phyloP scores from a whole-genome alignment of 2,329 filamentous ascomycete species.

The Colletotrichum simmondsii region DNA sequence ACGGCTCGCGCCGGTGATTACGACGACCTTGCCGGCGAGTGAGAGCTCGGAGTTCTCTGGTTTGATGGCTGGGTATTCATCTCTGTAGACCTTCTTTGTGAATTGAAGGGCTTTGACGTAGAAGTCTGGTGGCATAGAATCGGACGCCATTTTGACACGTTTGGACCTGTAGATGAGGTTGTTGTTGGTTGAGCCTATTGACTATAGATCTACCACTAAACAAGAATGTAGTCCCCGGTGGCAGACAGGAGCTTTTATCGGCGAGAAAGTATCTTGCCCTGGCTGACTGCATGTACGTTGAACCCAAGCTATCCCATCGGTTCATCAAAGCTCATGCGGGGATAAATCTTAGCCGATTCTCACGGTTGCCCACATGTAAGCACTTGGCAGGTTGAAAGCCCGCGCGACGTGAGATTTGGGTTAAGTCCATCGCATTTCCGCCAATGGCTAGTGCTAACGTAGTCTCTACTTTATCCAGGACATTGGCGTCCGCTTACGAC shows the following conservation, averaged over 20 bases:
- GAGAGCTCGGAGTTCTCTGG: conserved; percentile 47
- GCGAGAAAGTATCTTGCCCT: not conserved
- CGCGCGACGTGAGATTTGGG: not conserved
- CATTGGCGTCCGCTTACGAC: not conserved
- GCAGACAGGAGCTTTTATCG: too few relatives aligned
- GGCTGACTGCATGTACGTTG: not conserved
- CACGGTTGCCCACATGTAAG: not conserved
- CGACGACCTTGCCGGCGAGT: conserved; percentile 58
- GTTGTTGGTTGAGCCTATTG: accelerated
- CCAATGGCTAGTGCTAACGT: not conserved
- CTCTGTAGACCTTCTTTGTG: not conserved
- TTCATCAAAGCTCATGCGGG: not conserved
- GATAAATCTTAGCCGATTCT: not conserved
- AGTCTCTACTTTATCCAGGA: not conserved
- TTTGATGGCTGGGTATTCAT: conserved; percentile 44
- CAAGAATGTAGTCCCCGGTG: too few relatives aligned
- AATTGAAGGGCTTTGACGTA: conserved; percentile 14
- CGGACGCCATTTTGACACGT: not conserved
- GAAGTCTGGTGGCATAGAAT: not conserved
- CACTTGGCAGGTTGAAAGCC: not conserved
- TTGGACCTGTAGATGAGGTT: not conserved
- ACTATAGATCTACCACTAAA: not conserved
- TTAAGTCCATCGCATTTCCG: not conserved
- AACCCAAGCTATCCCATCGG: too few relatives aligned
- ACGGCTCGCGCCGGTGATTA: conserved; percentile 73